Evolutionary conservation across 1,284 basidiomycete species (phyloP), one percentile per base, ranked within the genome.

Genomic region (Baeospora myosura): DNA sequence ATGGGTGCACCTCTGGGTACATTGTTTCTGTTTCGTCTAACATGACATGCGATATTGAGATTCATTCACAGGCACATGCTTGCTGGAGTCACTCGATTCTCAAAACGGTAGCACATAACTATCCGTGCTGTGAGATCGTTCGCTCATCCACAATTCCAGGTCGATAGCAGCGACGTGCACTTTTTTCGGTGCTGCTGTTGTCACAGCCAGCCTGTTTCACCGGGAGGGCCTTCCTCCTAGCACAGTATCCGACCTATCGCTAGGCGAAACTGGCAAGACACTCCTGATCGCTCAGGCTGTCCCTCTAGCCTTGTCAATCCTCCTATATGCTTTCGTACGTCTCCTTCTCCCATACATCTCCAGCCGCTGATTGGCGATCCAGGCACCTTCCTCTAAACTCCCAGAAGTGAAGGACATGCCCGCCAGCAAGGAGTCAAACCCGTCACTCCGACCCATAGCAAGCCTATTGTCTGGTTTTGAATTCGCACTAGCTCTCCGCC

Each of bases 1-100:
- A 74, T 45, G 76, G 76, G 12, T 79, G 76, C 50, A 78, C 76
- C 8, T 78, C 76, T 17, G 76, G 76, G 74, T 76, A 57, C 21
- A 54, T 52, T 14, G 29, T 34, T 35, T 36, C 10, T 31, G 38
- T 31, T 8, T n/a, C 42, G 37, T 21, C 45, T 38, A 30, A 17
- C 35, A 11, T 3, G 10, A 20, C 42, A n/a, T n/a, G n/a, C n/a
- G n/a, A n/a, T 34, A 26, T 4, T 32, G 35, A 28, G 11, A 12
- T 40, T 43, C 17, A 38, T 18, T 45, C 49, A n/a, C n/a, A 82
- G 81, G 37, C 82, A 86, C 62, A 81, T 86, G 71, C 68, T 86
- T 38, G 74, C 72, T 48, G 82, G 82, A 25, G 51, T 81, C 20
- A 77, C 80, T 16, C 70, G 77, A 22, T 64, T 81, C 40, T 83